Conservation (phyloP, 176 grass and related monocot genomes). For the Carex littledalei region DNA sequence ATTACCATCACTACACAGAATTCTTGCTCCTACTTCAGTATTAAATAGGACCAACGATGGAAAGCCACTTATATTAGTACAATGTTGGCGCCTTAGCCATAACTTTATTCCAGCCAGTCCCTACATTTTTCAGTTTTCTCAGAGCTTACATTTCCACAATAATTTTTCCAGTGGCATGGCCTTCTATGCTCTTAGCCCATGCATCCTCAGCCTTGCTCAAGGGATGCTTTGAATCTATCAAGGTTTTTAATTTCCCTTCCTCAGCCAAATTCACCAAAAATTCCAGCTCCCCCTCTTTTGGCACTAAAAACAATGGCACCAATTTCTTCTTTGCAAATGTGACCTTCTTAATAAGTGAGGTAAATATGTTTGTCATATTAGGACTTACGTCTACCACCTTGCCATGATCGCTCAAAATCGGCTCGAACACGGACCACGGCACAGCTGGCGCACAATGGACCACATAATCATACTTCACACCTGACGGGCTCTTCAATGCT, state of each 20-base stretch:
- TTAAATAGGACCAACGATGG: too few species aligned
- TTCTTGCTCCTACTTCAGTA: not conserved
- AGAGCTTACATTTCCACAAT: conserved; percentile 46
- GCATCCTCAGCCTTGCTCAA: conserved; percentile 51
- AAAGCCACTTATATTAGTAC: not conserved
- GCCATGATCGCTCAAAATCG: conserved; percentile 28
- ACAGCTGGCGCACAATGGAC: conserved; percentile 52
- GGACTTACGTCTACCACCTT: conserved; percentile 50
- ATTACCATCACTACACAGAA: not conserved
- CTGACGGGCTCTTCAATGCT: conserved; percentile 43
- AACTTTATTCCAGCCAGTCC: not conserved
- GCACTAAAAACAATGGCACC: conserved; percentile 36
- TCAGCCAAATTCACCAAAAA: conserved; percentile 47
- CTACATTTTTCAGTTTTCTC: conserved; percentile 9
- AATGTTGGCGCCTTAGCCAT: not conserved
- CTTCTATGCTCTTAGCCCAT: conserved; percentile 67
- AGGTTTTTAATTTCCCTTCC: conserved; percentile 57
- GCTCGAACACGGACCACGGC: conserved; percentile 48
- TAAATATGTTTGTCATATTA: conserved; percentile 20
- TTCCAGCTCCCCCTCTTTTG: conserved; percentile 56
- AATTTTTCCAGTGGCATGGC: conserved; percentile 77
- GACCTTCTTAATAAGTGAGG: conserved; percentile 51
- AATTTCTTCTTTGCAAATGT: conserved; percentile 62
- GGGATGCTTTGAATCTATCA: conserved; percentile 48
- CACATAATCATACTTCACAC: conserved; percentile 48